Base-by-base conservation (phyloP, 805 yeast genomes). In the Starmerella geochares region DNA sequence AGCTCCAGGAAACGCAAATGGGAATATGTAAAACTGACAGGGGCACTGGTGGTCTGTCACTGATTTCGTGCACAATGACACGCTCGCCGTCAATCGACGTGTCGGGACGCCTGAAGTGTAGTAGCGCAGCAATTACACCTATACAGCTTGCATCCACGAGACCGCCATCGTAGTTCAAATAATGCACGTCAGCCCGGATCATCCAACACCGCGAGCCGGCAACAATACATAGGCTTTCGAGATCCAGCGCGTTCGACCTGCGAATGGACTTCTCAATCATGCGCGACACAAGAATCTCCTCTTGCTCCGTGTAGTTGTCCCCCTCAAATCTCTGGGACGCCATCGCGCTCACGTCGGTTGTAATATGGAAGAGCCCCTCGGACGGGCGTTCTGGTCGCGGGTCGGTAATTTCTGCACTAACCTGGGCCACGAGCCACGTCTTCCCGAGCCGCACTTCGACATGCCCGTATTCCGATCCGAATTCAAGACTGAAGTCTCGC, bases 181-280 rank as follows among this genome's bases (percentile, higher is more conserved):
- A 84, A 61, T 87, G 94, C 16, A 92, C 78, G 62, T 88, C 96
- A 0, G 94, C 96, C 51, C 94, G 75, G 11, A 92, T 72, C 49
- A 80, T 74, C 98, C 98, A 92, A 62, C 94, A 87, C 56, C 86
- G 81, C 48, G 79, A 75, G 2, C 96, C 97, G 0, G 96, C 94
- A 20, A 84, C 77, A 40, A 92, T 86, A 68, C 97, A 90, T 40
- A 92, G 68, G 44, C 86, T 78, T 64, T 92, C 98, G 37, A 90
- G 73, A 66, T 92, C 98, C 40, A 92, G 68, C 0, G 97, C 95
- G 54, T 84, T 84, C 1, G 95, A 83, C 62, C 96, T 74, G 61
- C 95, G 76, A 42, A 92, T 81, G 1, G 96, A 88, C 62, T 90
- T 92, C 62, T 92, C 98, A 39, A 92, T 79, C 51, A 88, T 72